Percentiles rank a stretch among this genome's conserved stretches.
Conservation (phyloP, 2,329 filamentous ascomycete species). For the Fusarium solani-melongenae region DNA sequence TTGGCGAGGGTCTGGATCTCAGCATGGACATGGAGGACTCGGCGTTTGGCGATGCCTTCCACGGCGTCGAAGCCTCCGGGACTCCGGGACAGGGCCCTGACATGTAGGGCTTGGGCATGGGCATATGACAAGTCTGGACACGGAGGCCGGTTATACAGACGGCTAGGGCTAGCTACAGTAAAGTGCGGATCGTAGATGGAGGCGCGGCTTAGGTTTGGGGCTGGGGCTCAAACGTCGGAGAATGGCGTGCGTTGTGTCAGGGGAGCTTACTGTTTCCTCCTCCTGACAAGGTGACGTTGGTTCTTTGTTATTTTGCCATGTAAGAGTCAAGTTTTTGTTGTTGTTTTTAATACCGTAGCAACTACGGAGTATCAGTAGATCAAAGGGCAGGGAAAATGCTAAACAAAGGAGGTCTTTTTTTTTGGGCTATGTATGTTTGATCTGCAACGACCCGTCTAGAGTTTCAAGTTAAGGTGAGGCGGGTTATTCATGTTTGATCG, state of each 20-base stretch:
- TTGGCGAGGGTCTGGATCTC: conserved; percentile 68
- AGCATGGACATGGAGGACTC: conserved; percentile 80
- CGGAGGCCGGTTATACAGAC: neutral
- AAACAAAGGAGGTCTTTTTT: conserved; percentile 9
- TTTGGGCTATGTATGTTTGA: neutral
- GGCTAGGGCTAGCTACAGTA: neutral
- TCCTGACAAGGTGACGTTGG: conserved; percentile 11
- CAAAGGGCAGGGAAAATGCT: conserved; percentile 5
- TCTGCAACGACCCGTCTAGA: neutral
- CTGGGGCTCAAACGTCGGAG: conserved; percentile 37
- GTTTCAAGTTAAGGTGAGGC: neutral
- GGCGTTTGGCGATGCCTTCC: conserved; percentile 86
- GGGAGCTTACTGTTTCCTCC: conserved; percentile 9
- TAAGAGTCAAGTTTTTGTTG: conserved; percentile 17
- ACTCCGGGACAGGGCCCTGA: conserved; percentile 51
- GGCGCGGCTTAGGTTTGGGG: conserved; percentile 2
- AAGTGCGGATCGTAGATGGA: conserved; percentile 5
- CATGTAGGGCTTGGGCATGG: conserved; percentile 40
- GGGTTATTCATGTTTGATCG: neutral
- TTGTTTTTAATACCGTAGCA: conserved; percentile 16
- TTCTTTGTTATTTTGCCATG: conserved; percentile 24
- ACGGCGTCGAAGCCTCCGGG: conserved; percentile 63
- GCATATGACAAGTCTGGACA: neutral
- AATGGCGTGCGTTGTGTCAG: conserved; percentile 39
- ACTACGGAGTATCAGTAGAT: conserved; percentile 17